phyloP scores from a whole-genome alignment of 2,329 filamentous ascomycete genomes.

The Penicillium italicum region DNA sequence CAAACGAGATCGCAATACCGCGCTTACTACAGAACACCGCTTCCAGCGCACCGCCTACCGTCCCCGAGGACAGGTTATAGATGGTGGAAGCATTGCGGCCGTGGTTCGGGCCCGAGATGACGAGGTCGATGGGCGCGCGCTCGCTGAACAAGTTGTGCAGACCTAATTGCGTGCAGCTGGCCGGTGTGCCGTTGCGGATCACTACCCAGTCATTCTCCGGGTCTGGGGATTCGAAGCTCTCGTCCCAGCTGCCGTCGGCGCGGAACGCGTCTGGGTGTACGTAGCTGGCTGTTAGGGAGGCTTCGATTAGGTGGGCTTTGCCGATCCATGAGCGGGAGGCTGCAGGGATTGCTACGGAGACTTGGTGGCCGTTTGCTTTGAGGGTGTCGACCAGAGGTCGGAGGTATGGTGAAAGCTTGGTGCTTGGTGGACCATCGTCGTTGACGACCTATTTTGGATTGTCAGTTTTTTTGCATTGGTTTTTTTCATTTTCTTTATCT shows the following conservation, averaged over 20 bases:
- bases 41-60: slow-evolving; percentile 71
- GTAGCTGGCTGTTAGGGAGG: slow-evolving; percentile 74
- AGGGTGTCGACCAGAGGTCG: slow-evolving; percentile 67
- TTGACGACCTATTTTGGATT: slow-evolving; percentile 48
- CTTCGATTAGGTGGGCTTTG: slow-evolving; percentile 90
- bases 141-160: slow-evolving; percentile 71
- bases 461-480: background rate
- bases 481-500: background rate
- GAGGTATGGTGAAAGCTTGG: slow-evolving; percentile 69
- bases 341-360: slow-evolving; percentile 84
- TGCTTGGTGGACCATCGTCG: slow-evolving; percentile 72
- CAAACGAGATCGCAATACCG: slow-evolving; percentile 77
- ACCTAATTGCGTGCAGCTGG: slow-evolving; percentile 72
- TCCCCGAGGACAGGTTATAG: slow-evolving; percentile 71
- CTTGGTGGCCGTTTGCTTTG: slow-evolving; percentile 67
- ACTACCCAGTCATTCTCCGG: slow-evolving; percentile 59
- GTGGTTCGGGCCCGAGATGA: slow-evolving; percentile 74
- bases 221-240: slow-evolving; percentile 4
- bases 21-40: slow-evolving; percentile 64
- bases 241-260: slow-evolving; percentile 54
- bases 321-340: slow-evolving; percentile 92
- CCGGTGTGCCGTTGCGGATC: slow-evolving; percentile 71
- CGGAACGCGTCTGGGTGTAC: slow-evolving; percentile 60
- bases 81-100: slow-evolving; percentile 74
- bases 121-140: slow-evolving; percentile 65